phyloP scores from a whole-genome alignment of 1,139 yeast species.

The Yamadazyma sp. region DNA sequence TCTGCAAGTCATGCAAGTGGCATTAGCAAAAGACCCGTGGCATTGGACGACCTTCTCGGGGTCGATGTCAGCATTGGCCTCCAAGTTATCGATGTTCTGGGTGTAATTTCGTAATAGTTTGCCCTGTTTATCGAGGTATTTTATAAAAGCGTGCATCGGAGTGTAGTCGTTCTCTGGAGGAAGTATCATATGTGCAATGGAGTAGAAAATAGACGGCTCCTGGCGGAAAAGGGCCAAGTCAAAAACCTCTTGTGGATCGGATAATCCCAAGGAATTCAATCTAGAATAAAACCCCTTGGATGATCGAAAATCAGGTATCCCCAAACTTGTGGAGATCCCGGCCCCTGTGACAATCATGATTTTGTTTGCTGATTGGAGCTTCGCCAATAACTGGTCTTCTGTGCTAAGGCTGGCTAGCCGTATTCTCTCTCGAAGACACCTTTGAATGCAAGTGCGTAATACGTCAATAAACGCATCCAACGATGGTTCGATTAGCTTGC shows the following conservation, averaged over 20 bases:
- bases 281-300: constrained; percentile 82
- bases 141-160: constrained; percentile 85
- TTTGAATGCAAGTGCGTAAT: constrained; percentile 60
- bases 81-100: constrained; percentile 92
- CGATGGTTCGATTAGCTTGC: constrained; percentile 20
- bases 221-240: constrained; percentile 69
- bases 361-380: constrained; percentile 55
- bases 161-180: constrained; percentile 77
- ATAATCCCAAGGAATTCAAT: constrained; percentile 67
- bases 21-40: constrained; percentile 94
- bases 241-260: constrained; percentile 94
- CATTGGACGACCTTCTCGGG: constrained; percentile 81
- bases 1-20: constrained; percentile 82
- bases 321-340: constrained; percentile 89
- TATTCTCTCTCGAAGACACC: constrained; percentile 54
- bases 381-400: constrained; percentile 58
- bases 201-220: constrained; percentile 82
- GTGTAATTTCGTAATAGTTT: constrained; percentile 87
- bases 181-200: constrained; percentile 82
- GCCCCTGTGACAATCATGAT: constrained; percentile 91
- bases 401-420: constrained; percentile 54
- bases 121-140: constrained; percentile 69
- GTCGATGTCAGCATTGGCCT: constrained; percentile 76
- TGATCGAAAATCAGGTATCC: constrained; percentile 94
- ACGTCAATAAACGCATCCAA: constrained; percentile 43